Conservation (phyloP, 495 filamentous ascomycete species). For the Penicillium alfredii region DNA sequence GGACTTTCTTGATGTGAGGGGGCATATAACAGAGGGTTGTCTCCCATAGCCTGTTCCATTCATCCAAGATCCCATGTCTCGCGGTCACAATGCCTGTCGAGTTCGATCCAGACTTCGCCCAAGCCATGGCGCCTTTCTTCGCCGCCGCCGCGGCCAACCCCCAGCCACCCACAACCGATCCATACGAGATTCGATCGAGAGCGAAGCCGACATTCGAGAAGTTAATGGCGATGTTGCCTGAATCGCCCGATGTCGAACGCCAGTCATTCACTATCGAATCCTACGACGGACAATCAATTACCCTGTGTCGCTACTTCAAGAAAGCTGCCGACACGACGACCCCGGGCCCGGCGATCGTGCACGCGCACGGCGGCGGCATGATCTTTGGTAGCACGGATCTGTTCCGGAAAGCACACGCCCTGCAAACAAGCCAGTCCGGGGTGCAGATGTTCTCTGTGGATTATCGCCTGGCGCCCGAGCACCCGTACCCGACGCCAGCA, state of each 20-base stretch:
- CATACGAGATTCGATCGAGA: constrained; percentile 1
- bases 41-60: too few relatives aligned
- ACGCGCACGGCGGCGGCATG: constrained; percentile 21
- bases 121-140: constrained; percentile 8
- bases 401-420: constrained; percentile 2
- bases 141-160: not conserved
- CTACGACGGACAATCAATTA: constrained; percentile 11
- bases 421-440: constrained; percentile 8
- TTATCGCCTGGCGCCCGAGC: constrained; percentile 33
- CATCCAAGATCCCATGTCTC: too few relatives aligned
- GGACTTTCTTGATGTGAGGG: too few relatives aligned
- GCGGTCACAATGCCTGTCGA: constrained; percentile 11
- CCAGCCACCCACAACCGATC: constrained; percentile 5
- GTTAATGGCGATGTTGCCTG: constrained; percentile 3
- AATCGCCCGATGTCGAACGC: constrained; percentile 10
- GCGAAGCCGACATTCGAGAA: not conserved
- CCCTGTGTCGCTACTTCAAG: constrained; percentile 8
- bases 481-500: constrained; percentile 24
- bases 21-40: too few relatives aligned
- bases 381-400: constrained; percentile 8
- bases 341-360: constrained; percentile 12
- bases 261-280: constrained; percentile 9
- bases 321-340: constrained; percentile 3
- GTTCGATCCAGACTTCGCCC: constrained; percentile 8
- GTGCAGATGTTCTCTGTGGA: constrained; percentile 25